Percentiles rank a stretch among this genome's conserved stretches.
Conservation (phyloP, 2,329 filamentous ascomycete genomes). For the Truncatella angustata region DNA sequence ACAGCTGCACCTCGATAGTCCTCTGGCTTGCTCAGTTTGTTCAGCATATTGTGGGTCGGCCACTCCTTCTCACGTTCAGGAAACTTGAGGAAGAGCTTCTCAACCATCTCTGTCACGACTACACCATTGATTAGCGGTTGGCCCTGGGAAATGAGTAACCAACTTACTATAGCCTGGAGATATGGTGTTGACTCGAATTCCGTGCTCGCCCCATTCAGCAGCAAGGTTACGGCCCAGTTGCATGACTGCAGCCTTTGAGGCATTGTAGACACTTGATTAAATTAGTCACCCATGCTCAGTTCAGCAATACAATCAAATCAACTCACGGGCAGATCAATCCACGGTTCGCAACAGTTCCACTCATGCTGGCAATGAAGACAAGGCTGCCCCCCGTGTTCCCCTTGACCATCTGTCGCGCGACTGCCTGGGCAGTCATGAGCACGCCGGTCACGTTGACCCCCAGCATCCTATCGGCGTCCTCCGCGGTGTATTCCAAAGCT, state of each 20-base stretch:
- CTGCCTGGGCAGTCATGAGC: conserved; percentile 83
- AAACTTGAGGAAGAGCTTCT: conserved; percentile 71
- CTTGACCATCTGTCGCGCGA: conserved; percentile 72
- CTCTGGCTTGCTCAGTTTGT: conserved; percentile 61
- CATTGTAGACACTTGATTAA: conserved; percentile 64
- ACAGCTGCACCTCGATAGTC: conserved; percentile 72
- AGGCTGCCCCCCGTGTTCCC: conserved; percentile 59
- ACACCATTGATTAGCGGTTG: background rate
- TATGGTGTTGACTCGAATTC: conserved; percentile 78
- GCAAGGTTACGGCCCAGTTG: conserved; percentile 71
- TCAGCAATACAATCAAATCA: background rate
- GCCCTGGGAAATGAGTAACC: background rate
- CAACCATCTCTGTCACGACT: conserved; percentile 77
- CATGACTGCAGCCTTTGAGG: conserved; percentile 71
- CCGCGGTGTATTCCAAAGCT: conserved; percentile 75
- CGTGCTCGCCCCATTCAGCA: conserved; percentile 68
- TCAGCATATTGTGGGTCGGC: conserved; percentile 85
- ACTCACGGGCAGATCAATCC: conserved; percentile 59
- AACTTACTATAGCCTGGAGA: conserved; percentile 66
- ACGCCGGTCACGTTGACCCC: conserved; percentile 83
- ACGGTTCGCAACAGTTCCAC: conserved; percentile 63
- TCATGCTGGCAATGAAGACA: conserved; percentile 70
- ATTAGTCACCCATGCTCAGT: background rate
- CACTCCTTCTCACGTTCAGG: conserved; percentile 68
- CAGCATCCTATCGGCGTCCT: conserved; percentile 76